Conservation (phyloP, 1,284 basidiomycete genomes). For the Trichosporon ovoides region DNA sequence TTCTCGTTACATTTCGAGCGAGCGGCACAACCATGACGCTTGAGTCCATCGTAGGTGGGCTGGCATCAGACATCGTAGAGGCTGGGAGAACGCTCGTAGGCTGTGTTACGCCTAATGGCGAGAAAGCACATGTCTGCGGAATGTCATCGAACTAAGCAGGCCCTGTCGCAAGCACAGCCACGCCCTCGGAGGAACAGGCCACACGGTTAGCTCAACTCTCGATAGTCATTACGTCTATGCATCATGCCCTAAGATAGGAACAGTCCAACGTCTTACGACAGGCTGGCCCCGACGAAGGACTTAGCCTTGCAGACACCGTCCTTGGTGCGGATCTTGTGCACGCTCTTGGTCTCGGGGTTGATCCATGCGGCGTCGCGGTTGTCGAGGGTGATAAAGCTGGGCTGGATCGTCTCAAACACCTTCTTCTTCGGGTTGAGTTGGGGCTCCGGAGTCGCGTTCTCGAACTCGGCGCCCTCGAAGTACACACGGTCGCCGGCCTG, state of each 20-base stretch:
- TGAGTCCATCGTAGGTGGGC: no score
- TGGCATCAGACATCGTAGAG: no score
- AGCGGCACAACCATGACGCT: no score
- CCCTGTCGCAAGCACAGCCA: no score
- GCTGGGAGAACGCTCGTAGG: no score
- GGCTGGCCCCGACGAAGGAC: constrained; percentile 73
- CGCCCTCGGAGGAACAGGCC: no score
- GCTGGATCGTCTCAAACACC: constrained; percentile 91
- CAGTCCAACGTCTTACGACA: constrained; percentile 58
- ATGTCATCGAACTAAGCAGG: no score
- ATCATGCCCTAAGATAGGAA: not conserved
- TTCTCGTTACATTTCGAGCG: no score
- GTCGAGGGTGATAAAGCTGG: constrained; percentile 79
- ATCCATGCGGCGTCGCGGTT: constrained; percentile 85
- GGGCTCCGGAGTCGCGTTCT: constrained; percentile 64
- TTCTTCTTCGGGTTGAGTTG: constrained; percentile 97
- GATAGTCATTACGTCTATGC: constrained; percentile 5
- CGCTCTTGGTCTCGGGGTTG: constrained; percentile 70
- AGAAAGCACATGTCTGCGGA: no score
- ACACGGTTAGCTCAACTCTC: no score
- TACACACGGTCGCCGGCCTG: constrained; percentile 87
- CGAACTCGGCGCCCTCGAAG: constrained; percentile 81
- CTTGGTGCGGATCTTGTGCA: constrained; percentile 78
- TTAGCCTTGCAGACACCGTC: constrained; percentile 76
- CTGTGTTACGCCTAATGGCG: no score